Evolutionary conservation across 306 rosid genomes (phyloP).

Genomic region (Rosa lucieae): DNA sequence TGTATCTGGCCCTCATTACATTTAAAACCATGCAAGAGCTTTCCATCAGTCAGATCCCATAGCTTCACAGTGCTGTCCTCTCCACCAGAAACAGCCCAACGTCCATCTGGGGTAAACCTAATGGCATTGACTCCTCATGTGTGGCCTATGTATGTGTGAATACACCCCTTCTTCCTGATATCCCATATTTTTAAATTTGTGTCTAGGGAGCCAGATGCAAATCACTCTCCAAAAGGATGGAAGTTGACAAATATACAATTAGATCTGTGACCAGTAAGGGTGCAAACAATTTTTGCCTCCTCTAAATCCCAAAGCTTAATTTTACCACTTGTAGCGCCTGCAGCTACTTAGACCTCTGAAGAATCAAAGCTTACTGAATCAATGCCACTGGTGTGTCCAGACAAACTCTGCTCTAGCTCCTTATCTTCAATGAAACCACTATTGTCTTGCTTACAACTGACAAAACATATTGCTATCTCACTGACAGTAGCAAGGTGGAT

Average conservation of each 20-base stretch:
- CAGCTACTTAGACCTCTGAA: constrained; percentile 94
- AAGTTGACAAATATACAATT: constrained; percentile 95
- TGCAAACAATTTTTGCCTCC: constrained; percentile 98
- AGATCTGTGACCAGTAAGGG: constrained; percentile 97
- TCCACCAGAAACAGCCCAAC: constrained; percentile 99
- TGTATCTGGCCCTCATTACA: constrained; percentile 92
- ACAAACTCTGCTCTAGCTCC: constrained; percentile 59
- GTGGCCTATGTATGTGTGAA: constrained; percentile 98
- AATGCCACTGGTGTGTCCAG: constrained; percentile 98
- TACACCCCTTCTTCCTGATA: constrained; percentile 97
- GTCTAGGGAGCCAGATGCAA: constrained; percentile 96
- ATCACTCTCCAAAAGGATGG: constrained; percentile 98
- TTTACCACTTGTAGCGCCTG: constrained; percentile 98
- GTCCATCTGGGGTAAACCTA: constrained; percentile 99
- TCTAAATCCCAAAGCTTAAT: constrained; percentile 99
- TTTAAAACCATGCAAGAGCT: constrained; percentile 91
- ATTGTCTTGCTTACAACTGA: no score
- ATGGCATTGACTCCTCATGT: constrained; percentile 98
- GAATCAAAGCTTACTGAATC: constrained; percentile 98
- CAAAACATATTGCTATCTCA: no score
- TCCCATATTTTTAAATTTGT: constrained; percentile 99
- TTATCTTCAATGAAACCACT: no score
- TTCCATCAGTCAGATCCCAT: constrained; percentile 99
- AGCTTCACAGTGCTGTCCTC: constrained; percentile 98
- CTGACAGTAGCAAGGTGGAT: no score